Evolutionary conservation across 176 grass and related monocot genomes (phyloP).

Genomic region (Bonia amplexicaulis): DNA sequence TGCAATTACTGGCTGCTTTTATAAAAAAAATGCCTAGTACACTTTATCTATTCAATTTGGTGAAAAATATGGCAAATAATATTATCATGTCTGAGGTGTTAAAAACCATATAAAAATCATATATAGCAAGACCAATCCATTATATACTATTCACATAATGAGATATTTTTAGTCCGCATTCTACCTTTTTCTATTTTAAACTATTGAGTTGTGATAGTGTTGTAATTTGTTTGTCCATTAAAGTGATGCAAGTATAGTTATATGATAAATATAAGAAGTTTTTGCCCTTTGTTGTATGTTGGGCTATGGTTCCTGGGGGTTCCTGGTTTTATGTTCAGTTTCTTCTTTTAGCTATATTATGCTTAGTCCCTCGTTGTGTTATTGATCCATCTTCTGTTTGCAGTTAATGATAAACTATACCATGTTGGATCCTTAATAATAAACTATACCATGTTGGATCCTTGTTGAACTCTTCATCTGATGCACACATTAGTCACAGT

Average conservation of each 20-base stretch:
- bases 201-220: background rate
- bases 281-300: background rate
- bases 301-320: background rate
- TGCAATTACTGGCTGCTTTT: background rate
- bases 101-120: background rate
- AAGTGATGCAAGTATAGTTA: background rate
- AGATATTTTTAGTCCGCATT: background rate
- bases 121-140: background rate
- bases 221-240: constrained; percentile 8
- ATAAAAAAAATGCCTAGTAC: background rate
- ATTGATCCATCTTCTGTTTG: background rate
- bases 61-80: background rate
- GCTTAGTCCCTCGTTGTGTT: background rate
- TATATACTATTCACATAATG: background rate
- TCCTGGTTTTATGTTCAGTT: background rate
- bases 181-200: background rate
- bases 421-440: background rate
- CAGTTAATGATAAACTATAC: background rate
- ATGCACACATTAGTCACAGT: background rate
- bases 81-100: background rate
- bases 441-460: background rate
- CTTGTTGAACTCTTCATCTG: background rate
- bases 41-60: background rate
- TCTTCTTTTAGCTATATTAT: background rate
- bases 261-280: background rate